phyloP scores from a whole-genome alignment of 129 eudicot species.

The Cynara cardunculus region DNA sequence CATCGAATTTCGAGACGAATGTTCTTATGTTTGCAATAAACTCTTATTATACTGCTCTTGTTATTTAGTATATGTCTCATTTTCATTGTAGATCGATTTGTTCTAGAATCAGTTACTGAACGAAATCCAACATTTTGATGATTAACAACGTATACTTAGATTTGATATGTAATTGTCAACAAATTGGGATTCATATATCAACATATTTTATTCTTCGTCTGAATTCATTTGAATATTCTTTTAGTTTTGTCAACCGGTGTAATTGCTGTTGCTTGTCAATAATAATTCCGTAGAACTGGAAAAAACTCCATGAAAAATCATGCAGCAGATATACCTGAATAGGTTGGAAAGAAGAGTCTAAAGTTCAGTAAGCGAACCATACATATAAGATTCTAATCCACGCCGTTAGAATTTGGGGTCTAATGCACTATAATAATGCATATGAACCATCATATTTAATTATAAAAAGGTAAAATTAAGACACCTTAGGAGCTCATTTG shows the following conservation, averaged over 20 bases:
- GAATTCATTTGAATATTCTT: neutral
- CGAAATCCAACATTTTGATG: neutral
- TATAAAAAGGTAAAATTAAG: neutral
- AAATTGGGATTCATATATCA: neutral
- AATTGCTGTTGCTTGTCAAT: neutral
- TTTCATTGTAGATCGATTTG: neutral
- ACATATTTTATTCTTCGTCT: neutral
- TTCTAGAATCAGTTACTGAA: neutral
- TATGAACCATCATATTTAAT: neutral
- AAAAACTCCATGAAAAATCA: neutral
- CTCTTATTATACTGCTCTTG: neutral
- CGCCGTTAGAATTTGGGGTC: neutral
- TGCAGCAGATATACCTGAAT: constrained; percentile 1
- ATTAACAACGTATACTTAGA: neutral
- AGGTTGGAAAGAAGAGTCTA: constrained; percentile 1
- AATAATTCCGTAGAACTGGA: neutral
- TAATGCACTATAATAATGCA: neutral
- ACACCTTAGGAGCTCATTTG: neutral
- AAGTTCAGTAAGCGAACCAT: neutral
- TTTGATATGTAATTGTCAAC: neutral
- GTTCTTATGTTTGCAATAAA: neutral
- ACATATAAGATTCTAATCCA: neutral
- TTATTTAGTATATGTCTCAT: neutral
- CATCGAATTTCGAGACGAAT: neutral
- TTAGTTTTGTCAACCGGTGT: neutral